Percentiles rank a stretch among this genome's conserved stretches.
Evolutionary conservation across 2,329 filamentous ascomycete genomes (phyloP).

Genomic region (Coniosporium tulheliwenetii): DNA sequence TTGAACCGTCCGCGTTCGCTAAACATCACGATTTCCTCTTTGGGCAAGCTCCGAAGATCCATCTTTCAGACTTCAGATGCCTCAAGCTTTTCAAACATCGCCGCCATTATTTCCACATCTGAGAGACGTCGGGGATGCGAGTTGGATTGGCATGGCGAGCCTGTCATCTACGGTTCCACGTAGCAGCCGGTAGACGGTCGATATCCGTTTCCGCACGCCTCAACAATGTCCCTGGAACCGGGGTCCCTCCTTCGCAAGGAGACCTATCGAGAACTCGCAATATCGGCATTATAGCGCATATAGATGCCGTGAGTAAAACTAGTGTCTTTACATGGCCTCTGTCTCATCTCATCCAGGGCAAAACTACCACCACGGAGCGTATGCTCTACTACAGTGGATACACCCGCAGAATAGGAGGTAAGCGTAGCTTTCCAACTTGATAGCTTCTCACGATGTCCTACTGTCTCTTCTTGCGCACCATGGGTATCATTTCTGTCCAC

Average conservation of each 20-base stretch:
- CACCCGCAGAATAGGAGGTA: slow-evolving; percentile 67
- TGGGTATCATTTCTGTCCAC: not conserved
- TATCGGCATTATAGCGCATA: slow-evolving; percentile 96
- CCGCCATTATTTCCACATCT: too few species aligned
- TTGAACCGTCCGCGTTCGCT: too few species aligned
- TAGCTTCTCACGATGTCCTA: not conserved
- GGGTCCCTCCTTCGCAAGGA: not conserved
- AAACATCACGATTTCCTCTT: too few species aligned
- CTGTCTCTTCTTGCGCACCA: not conserved
- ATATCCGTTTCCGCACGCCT: not conserved
- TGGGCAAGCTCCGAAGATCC: too few species aligned
- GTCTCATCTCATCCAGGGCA: slow-evolving; percentile 40
- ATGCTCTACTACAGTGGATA: slow-evolving; percentile 96
- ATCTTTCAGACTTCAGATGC: too few species aligned
- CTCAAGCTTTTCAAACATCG: too few species aligned
- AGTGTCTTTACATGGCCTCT: not conserved
- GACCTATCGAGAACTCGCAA: slow-evolving; percentile 50
- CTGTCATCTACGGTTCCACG: too few species aligned
- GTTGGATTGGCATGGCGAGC: too few species aligned
- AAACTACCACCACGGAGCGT: slow-evolving; percentile 96
- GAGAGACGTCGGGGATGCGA: too few species aligned
- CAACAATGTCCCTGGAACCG: slow-evolving; percentile 2
- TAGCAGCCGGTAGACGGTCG: too few species aligned
- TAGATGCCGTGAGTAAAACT: slow-evolving; percentile 54
- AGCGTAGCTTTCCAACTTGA: slow-evolving; percentile 3